phyloP scores from a whole-genome alignment of 176 grass and related monocot species.

The Bolboschoenus planiculmis region DNA sequence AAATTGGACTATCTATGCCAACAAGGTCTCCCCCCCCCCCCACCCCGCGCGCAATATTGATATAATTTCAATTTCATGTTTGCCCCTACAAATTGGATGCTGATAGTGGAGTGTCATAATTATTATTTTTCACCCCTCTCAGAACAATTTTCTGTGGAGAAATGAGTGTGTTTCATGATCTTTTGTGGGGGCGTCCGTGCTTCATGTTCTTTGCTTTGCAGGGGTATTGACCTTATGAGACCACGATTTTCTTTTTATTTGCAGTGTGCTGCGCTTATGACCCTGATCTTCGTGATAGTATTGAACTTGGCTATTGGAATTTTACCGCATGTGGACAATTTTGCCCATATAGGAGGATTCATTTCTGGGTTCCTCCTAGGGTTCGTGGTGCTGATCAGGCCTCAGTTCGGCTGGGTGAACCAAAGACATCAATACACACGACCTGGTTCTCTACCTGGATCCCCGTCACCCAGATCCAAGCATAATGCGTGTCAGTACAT shows the following conservation, averaged over 20 bases:
- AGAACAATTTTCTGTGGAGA: not conserved
- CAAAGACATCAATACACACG: slow-evolving; percentile 26
- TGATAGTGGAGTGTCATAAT: not conserved
- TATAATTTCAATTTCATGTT: not conserved
- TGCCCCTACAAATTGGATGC: not conserved
- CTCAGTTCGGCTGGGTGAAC: slow-evolving; percentile 59
- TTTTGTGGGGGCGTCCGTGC: not conserved
- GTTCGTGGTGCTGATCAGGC: slow-evolving; percentile 68
- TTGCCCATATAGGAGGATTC: slow-evolving; percentile 90
- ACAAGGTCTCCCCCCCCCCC: slow-evolving; percentile 45
- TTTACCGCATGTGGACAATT: slow-evolving; percentile 79
- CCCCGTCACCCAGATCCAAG: slow-evolving; percentile 29
- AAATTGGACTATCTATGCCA: slow-evolving; percentile 91
- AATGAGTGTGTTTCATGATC: not conserved
- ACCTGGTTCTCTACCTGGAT: slow-evolving; percentile 18
- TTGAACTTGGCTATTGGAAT: slow-evolving; percentile 72
- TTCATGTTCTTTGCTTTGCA: not conserved
- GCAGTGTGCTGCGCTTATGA: slow-evolving; percentile 55
- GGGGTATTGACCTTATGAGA: not conserved
- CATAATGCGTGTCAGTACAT: slow-evolving; percentile 70
- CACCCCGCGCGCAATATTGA: not conserved
- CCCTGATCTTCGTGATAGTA: slow-evolving; percentile 49
- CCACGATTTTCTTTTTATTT: not conserved
- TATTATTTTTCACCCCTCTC: not conserved
- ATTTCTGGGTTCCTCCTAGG: slow-evolving; percentile 83